A percentile compares a stretch with the other conserved stretches of the same genome.
Evolutionary conservation across 768 basidiomycete genomes (phyloP).

Genomic region (Russula compacta): DNA sequence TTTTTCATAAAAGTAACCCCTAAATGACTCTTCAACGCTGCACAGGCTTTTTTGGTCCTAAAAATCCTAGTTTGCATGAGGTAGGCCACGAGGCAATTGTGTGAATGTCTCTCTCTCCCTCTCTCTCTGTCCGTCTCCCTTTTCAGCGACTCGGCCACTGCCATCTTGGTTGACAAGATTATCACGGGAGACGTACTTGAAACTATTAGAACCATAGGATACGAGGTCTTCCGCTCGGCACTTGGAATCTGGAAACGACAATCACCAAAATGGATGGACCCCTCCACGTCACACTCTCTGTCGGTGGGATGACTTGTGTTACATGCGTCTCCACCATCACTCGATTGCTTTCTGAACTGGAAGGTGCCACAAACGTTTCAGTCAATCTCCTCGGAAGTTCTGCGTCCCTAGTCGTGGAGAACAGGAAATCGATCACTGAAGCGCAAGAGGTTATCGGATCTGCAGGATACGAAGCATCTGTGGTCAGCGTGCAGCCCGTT

Average conservation of each 20-base stretch:
- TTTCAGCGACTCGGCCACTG: conserved; percentile 24
- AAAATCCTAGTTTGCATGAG: too few species aligned
- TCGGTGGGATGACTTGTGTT: conserved; percentile 74
- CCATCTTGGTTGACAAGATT: not conserved
- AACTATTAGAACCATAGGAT: conserved; percentile 27
- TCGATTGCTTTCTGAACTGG: conserved; percentile 37
- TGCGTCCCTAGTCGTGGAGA: conserved; percentile 39
- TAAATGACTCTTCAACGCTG: too few species aligned
- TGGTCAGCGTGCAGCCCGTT: conserved; percentile 25
- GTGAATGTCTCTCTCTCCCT: too few species aligned
- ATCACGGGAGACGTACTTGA: too few species aligned
- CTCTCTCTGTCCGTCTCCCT: conserved; percentile 25
- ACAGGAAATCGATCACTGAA: conserved; percentile 23
- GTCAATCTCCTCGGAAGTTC: conserved; percentile 56
- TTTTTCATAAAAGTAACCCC: too few species aligned
- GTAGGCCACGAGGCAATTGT: too few species aligned
- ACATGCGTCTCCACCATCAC: conserved; percentile 54
- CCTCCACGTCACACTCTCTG: conserved; percentile 39
- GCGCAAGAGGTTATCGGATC: conserved; percentile 31
- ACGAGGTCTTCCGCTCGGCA: conserved; percentile 10
- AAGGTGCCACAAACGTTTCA: conserved; percentile 42
- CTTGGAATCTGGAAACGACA: not conserved
- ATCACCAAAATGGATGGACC: conserved; percentile 17
- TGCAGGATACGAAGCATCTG: conserved; percentile 33
- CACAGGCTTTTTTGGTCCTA: too few species aligned